Base-by-base conservation (phyloP, 1,284 basidiomycete species). In the Ceratobasidium sp. region DNA sequence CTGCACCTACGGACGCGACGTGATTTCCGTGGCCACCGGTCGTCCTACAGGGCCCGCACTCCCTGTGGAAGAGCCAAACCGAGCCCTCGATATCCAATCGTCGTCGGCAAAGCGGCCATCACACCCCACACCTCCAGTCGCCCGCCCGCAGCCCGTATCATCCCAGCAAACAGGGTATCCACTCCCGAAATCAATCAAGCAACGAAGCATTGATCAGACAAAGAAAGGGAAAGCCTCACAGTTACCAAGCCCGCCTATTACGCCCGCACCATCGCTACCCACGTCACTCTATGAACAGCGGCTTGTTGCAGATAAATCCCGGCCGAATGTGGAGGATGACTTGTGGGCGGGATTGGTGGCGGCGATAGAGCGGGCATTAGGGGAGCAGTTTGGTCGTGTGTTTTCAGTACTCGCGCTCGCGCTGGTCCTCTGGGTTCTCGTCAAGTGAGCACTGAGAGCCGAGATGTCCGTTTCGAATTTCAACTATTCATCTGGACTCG, bases 1-100 rank as follows among this genome's bases (percentile, higher is more conserved):
- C 8, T 62, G 43, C 20, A 49, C 58, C n/a, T 62, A 49, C 25
- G 58, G 45, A 6, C 45, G 58, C 22, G 58, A 62, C 45, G 38
- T 62, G 22, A 62, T 62, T 31, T 62, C 58, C 31, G 58, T 62
- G 29, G 43, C 58, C 29, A 62, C 58, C 15, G 58, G 58, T 47
- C 58, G 58, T 6, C 45, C 58, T 27, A 17, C 34, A 47, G 42
- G 17, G 1, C 56, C 58, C 3, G 32, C 27, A 13, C 20, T 62
- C 8, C 4, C 22, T 29, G 15, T 34, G 43, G 58, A 50, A 32
- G 34, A 47, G 22, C 54, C 32, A 40, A n/a, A 27, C 4, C 22
- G 22, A 35, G 20, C 20, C 40, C n/a, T 43, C 29, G 43, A 27
- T 20, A n/a, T 20, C n/a, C 45, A 20, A 12, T 20, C 22, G 22